A percentile compares a stretch with the other conserved stretches of the same genome.
These are phyloP conservation scores for Hyphodiscus sp. DNA, from an alignment of 2,329 filamentous ascomycete species.

Conservation along the genomic window DNA sequence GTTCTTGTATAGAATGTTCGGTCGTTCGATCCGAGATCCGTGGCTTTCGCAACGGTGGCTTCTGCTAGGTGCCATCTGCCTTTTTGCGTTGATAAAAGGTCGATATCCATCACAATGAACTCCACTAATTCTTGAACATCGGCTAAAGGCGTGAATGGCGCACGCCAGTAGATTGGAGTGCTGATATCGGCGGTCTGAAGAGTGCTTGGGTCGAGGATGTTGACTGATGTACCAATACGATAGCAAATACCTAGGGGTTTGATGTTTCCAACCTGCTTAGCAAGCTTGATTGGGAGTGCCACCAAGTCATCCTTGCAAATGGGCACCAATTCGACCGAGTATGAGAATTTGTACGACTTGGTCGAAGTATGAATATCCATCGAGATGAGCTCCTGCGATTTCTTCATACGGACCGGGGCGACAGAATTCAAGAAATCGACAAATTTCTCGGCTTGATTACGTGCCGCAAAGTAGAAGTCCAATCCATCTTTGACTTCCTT, in stretches of 20 bases:
- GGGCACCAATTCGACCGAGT: conserved; percentile 80
- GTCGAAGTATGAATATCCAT: conserved; percentile 86
- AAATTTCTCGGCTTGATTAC: conserved; percentile 89
- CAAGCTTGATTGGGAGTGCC: conserved; percentile 83
- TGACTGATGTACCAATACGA: conserved; percentile 81
- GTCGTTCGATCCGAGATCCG: conserved; percentile 81
- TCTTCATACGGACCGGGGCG: conserved; percentile 70
- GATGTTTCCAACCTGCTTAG: conserved; percentile 83
- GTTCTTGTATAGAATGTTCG: conserved; percentile 85
- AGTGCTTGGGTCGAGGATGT: conserved; percentile 83
- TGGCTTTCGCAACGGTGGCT: conserved; percentile 78
- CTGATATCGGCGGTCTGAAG: conserved; percentile 86
- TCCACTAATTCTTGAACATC: conserved; percentile 82
- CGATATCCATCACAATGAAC: conserved; percentile 93
- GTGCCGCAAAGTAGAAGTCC: conserved; percentile 87
- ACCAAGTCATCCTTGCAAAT: conserved; percentile 97
- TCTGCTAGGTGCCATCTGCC: conserved; percentile 83
- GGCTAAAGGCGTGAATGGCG: conserved; percentile 76
- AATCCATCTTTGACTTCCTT: conserved; percentile 94
- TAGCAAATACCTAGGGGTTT: conserved; percentile 79
- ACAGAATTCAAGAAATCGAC: conserved; percentile 85
- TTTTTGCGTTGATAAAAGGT: conserved; percentile 65
- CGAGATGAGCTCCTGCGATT: conserved; percentile 89
- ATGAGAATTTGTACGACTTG: conserved; percentile 93
- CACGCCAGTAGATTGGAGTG: conserved; percentile 80